Conservation (phyloP, 2,329 filamentous ascomycete genomes). For the Botryosphaeria agaves region DNA sequence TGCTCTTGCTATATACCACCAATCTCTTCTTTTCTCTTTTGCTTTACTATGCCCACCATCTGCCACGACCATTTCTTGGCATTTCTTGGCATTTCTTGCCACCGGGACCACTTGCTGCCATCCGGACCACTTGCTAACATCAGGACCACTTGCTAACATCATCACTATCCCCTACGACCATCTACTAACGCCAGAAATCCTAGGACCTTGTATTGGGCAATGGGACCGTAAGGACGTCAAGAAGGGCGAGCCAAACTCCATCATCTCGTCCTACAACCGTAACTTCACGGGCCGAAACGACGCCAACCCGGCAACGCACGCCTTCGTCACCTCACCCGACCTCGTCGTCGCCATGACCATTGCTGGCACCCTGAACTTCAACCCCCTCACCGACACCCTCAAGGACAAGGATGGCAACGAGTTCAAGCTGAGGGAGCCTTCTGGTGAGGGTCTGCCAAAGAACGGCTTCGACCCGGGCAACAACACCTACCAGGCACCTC, state of each 20-base stretch:
- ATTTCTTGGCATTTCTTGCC: no score
- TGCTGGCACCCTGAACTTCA: conserved; percentile 78
- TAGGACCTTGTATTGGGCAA: conserved; percentile 36
- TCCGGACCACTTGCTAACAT: no score
- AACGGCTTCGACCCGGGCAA: conserved; percentile 78
- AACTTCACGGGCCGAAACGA: conserved; percentile 99
- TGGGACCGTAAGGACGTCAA: conserved; percentile 89
- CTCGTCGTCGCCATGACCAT: conserved; percentile 75
- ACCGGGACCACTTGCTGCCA: no score
- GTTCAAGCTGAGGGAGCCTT: conserved; percentile 69
- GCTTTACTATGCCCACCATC: no score
- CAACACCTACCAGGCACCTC: conserved; percentile 93
- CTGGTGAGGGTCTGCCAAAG: conserved; percentile 62
- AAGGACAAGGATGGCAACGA: conserved; percentile 95
- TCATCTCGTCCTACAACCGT: conserved; percentile 98
- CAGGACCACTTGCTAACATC: no score
- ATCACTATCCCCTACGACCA: conserved; percentile 1
- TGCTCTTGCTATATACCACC: conserved; percentile 47
- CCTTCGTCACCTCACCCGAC: conserved; percentile 83
- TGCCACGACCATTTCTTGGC: no score
- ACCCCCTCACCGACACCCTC: conserved; percentile 79
- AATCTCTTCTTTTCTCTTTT: conserved; percentile 1
- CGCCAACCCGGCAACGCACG: conserved; percentile 85
- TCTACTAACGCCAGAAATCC: no score
- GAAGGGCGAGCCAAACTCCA: conserved; percentile 92